These are phyloP conservation scores for Tolypocladium pustulatum DNA, from an alignment of 2,329 filamentous ascomycete genomes.

Conservation along the genomic window DNA sequence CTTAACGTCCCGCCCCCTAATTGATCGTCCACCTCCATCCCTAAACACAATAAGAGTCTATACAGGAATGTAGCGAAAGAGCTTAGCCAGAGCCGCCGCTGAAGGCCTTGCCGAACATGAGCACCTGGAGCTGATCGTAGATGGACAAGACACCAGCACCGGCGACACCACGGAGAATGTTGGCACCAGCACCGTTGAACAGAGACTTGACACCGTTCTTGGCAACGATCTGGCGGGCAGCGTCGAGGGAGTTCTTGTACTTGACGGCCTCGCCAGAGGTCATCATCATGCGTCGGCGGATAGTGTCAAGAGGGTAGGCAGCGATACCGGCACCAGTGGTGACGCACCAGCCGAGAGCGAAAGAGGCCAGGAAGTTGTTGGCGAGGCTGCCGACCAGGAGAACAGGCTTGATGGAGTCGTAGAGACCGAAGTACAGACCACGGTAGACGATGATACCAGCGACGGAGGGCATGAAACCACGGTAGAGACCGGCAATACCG, in stretches of 20 bases:
- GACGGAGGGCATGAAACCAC: slow-evolving; percentile 99
- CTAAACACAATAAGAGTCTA: slow-evolving; percentile 25
- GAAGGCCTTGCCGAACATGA: slow-evolving; percentile 99
- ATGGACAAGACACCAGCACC: slow-evolving; percentile 99
- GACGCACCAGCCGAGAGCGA: slow-evolving; percentile 96
- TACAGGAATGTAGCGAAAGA: slow-evolving; percentile 26
- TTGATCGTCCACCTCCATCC: slow-evolving; percentile 19
- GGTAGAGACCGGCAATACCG: slow-evolving; percentile 99
- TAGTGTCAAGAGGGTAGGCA: slow-evolving; percentile 99
- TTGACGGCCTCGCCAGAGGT: slow-evolving; percentile 96
- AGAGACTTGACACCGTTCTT: slow-evolving; percentile 97
- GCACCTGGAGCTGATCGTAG: slow-evolving; percentile 99
- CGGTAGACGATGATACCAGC: slow-evolving; percentile 99
- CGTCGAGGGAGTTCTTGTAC: slow-evolving; percentile 96
- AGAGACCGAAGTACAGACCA: slow-evolving; percentile 99
- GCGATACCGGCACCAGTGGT: slow-evolving; percentile 99
- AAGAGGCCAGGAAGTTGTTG: slow-evolving; percentile 99
- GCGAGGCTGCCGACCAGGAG: slow-evolving; percentile 82
- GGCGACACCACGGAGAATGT: slow-evolving; percentile 99
- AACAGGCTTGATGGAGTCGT: slow-evolving; percentile 99
- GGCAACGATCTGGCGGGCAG: slow-evolving; percentile 91
- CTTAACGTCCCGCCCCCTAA: slow-evolving; percentile 25
- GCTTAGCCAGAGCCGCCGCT: slow-evolving; percentile 51
- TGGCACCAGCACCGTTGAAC: slow-evolving; percentile 99
- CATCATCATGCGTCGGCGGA: slow-evolving; percentile 99